Evolutionary conservation across 148 eudicot species (phyloP), one percentile per base, ranked within the genome.

Genomic region (Camellia granthamiana): DNA sequence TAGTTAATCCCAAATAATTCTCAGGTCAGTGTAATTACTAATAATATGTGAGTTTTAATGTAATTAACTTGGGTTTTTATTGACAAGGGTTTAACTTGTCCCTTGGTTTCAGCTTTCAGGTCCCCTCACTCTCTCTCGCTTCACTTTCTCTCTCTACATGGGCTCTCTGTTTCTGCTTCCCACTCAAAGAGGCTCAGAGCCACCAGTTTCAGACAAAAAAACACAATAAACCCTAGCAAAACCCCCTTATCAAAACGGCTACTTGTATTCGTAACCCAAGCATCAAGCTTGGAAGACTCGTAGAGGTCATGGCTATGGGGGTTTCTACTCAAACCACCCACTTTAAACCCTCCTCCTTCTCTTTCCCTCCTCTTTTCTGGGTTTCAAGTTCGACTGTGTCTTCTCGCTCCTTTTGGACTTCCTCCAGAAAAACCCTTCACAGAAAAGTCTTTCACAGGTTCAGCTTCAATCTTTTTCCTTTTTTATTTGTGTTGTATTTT

Each of bases 231-330:
- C 79, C 76, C 71, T 63, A 0, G 23, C 38, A 58, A 81, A 81
- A 61, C 77, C 84, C 44, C 6, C 23, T 70, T 80, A 81, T 74
- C 88, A 91, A 88, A 73, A 92, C 92, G 96, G 92, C 90, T 78
- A 43, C 72, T 80, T 84, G 76, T 77, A 54, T 75, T n/a, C 69
- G 81, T 68, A 78, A 83, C 85, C 82, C 70, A 51, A 79, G 84
- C 84, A 81, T 19, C 30, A 84, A 82, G 81, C 78, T 85, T 77
- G 88, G 90, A 64, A 87, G 84, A 82, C 84, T 80, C 83, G 75
- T 82, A 51, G 84, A 51, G 43, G 84, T 84, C 79, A 67, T 87
- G 78, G 63, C 89, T 49, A 81, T 84, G 91, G 92, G 86, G 56
- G 74, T 86, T 67, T 82, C 89, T 65, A 44, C 91, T 12, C 87